Percentiles rank a stretch among this genome's conserved stretches.
phyloP scores from a whole-genome alignment of 2,329 filamentous ascomycete species.

The Fusarium verticillioides region DNA sequence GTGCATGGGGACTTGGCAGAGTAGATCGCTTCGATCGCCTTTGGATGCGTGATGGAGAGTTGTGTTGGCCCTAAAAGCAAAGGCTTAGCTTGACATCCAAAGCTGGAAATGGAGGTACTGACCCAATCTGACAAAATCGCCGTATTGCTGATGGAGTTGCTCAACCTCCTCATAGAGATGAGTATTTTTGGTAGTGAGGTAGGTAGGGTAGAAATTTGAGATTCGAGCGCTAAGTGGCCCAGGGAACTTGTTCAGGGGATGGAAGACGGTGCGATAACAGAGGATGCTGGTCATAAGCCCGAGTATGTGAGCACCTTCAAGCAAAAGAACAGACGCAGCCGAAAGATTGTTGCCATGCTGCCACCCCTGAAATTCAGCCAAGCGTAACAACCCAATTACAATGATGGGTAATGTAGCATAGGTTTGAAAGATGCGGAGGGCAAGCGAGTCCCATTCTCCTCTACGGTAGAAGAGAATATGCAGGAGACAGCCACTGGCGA shows the following conservation, averaged over 20 bases:
- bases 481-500: not conserved
- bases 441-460: constrained; percentile 44
- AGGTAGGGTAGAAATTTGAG: constrained; percentile 43
- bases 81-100: not conserved
- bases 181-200: constrained; percentile 31
- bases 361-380: not conserved
- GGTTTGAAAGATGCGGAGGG: constrained; percentile 15
- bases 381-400: not conserved
- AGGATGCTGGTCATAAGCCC: constrained; percentile 15
- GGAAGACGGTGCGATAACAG: constrained; percentile 29
- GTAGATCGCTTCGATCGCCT: constrained; percentile 11
- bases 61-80: constrained; percentile 9
- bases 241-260: constrained; percentile 43
- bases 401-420: not conserved
- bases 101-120: not conserved
- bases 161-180: constrained; percentile 44
- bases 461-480: constrained; percentile 39
- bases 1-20: constrained; percentile 8
- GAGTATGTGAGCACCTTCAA: not conserved
- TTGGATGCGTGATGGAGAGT: constrained; percentile 13
- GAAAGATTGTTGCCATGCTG: not conserved
- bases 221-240: constrained; percentile 44
- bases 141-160: constrained; percentile 18
- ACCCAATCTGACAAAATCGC: constrained; percentile 27
- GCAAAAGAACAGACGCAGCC: not conserved